These are phyloP conservation scores for Echinochloa phyllopogon DNA, from an alignment of 176 grass and related monocot species.

Conservation along the genomic window DNA sequence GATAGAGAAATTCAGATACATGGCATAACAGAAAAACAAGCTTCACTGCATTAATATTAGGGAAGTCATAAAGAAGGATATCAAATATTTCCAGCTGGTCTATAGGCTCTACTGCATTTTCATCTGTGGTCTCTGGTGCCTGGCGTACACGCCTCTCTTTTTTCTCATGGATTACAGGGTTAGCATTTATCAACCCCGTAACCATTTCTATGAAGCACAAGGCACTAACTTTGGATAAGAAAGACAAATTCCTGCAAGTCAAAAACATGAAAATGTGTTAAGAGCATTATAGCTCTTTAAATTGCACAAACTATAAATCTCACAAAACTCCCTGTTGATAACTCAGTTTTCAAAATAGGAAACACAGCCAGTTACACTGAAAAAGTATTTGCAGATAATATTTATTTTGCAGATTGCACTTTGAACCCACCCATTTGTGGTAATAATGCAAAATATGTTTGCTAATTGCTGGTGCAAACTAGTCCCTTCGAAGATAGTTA, in stretches of 20 bases:
- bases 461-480: not conserved
- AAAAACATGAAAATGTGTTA: constrained; percentile 15
- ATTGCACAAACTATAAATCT: not conserved
- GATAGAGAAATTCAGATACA: constrained; percentile 9
- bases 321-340: not conserved
- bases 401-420: not conserved
- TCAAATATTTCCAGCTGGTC: constrained; percentile 96
- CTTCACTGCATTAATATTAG: not conserved
- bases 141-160: constrained; percentile 60
- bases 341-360: not conserved
- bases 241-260: constrained; percentile 30
- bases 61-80: constrained; percentile 59
- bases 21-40: constrained; percentile 16
- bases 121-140: constrained; percentile 54
- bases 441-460: not conserved
- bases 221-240: constrained; percentile 2
- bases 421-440: constrained; percentile 1
- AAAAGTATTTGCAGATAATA: not conserved
- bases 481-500: not conserved
- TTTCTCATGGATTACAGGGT: constrained; percentile 78
- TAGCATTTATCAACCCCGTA: constrained; percentile 87
- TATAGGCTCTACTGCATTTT: constrained; percentile 71
- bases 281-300: not conserved
- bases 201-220: constrained; percentile 50
- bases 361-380: not conserved